phyloP scores from a whole-genome alignment of 305 asterid species.

The Fraxinus angustifolia region DNA sequence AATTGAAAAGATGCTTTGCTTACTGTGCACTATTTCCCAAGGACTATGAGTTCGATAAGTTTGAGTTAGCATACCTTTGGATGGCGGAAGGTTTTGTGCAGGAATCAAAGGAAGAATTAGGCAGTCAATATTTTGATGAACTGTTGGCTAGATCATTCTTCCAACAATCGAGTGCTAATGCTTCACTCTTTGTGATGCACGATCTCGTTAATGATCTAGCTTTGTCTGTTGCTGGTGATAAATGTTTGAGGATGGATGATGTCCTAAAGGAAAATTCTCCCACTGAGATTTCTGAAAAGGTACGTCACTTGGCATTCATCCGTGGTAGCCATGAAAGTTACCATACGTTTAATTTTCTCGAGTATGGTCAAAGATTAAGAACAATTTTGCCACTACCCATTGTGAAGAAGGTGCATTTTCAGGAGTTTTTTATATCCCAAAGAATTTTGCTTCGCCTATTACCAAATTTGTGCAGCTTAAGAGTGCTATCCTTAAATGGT shows the following conservation, averaged over 20 bases:
- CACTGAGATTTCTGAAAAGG: background rate
- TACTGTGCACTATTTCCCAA: slow-evolving; percentile 25
- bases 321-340: background rate
- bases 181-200: slow-evolving; percentile 7
- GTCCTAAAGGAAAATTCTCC: background rate
- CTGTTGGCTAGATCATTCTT: slow-evolving; percentile 19
- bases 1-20: slow-evolving; percentile 24
- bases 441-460: slow-evolving; percentile 1
- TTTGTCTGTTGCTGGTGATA: slow-evolving; percentile 5
- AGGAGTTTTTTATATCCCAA: background rate
- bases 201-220: slow-evolving; percentile 32
- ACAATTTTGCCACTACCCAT: slow-evolving; percentile 16
- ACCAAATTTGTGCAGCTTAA: background rate
- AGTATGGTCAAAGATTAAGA: background rate
- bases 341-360: background rate
- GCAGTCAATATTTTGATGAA: slow-evolving; percentile 15
- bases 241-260: slow-evolving; percentile 14
- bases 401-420: background rate
- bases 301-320: slow-evolving; percentile 13
- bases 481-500: slow-evolving; percentile 11
- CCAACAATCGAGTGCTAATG: background rate
- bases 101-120: background rate
- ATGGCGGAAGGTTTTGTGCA: slow-evolving; percentile 24
- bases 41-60: slow-evolving; percentile 11
- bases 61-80: slow-evolving; percentile 18